Evolutionary conservation across 257 asterid genomes (phyloP), one percentile per base, ranked within the genome.

Genomic region (Solanum pimpinellifolium): DNA sequence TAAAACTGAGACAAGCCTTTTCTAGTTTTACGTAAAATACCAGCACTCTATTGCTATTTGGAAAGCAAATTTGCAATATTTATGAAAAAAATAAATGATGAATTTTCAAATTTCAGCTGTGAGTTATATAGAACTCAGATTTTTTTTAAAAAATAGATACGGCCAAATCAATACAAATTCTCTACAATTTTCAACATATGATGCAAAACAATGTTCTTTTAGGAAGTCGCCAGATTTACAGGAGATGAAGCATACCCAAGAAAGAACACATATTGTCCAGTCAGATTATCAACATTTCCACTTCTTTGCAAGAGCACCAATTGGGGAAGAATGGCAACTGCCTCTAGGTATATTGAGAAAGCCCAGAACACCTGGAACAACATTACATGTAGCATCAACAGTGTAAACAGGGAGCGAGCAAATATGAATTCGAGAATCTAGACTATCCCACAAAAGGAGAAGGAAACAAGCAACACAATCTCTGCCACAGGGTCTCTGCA

Each of bases 261-360:
- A 85, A 96, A 94, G 93, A 95, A 85, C 86, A 96, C 95, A 87
- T 96, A 96, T 95, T 96, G 98, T 89, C 98, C 99, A 44, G 98
- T 88, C 89, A 96, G 93, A 85, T 96, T 96, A 92, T 96, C 99
- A 90, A 96, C 98, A 83, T 96, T 96, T 90, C 99, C 98, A 92
- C 99, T 94, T 92, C 99, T 94, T 92, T 96, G 99, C 95, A 96
- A 90, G 86, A 96, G 92, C 77, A 96, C 96, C 93, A 96, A 91
- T 92, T 95, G 99, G 35, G 99, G 99, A 87, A 96, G 92, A 87
- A 96, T 96, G 62, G 95, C 94, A 83, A 92, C 92, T 84, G 97
- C 95, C 90, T 94, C 98, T 94, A 95, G 89, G 91, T 95, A 95
- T 87, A 95, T 92, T 82, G 98, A 95, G 87, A 96, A 95, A 66